Evolutionary conservation across 805 yeast genomes (phyloP), one percentile per base, ranked within the genome.

Genomic region (Saccharomycopsis sp.): DNA sequence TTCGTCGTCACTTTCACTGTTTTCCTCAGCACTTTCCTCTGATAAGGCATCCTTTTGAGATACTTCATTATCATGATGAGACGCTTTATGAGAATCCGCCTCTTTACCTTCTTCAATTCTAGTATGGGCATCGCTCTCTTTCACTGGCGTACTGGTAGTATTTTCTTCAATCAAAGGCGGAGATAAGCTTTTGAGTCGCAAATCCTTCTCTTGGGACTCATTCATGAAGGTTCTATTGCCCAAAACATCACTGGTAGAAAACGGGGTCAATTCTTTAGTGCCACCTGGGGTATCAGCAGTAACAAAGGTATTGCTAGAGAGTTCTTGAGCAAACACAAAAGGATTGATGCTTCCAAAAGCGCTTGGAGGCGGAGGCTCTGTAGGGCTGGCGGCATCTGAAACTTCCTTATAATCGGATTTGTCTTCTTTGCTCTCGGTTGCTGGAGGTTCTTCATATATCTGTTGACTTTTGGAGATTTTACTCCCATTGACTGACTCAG

Each of bases 1-100:
- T 7, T 29, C 37, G 12, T 29, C 37, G 12, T 29, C 37, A 29
- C 12, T 12, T 7, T 54, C 55, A 8, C 14, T 8, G 4, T 52
- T 54, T 21, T 52, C 54, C n/a, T 52, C 54, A 12, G 8, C 54
- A 9, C 15, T n/a, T 16, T 34, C 55, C 29, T 18, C 53, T n/a
- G n/a, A n/a, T n/a, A n/a, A n/a, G n/a, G n/a, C n/a, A n/a, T n/a
- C n/a, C n/a, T n/a, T n/a, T 12, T 47, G 23, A 47, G 51, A n/a
- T 47, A n/a, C 51, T 47, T 23, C 51, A 47, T n/a, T 23, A n/a
- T 23, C 20, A n/a, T 23, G 12, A 23, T 23, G 18, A n/a, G 23
- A 47, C 34, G 14, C 18, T 51, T 44, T n/a, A n/a, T n/a, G n/a
- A n/a, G n/a, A n/a, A n/a, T n/a, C n/a, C n/a, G n/a, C n/a, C 9